Conservation (phyloP, 495 filamentous ascomycete genomes). For the Annulohypoxylon maeteangense region DNA sequence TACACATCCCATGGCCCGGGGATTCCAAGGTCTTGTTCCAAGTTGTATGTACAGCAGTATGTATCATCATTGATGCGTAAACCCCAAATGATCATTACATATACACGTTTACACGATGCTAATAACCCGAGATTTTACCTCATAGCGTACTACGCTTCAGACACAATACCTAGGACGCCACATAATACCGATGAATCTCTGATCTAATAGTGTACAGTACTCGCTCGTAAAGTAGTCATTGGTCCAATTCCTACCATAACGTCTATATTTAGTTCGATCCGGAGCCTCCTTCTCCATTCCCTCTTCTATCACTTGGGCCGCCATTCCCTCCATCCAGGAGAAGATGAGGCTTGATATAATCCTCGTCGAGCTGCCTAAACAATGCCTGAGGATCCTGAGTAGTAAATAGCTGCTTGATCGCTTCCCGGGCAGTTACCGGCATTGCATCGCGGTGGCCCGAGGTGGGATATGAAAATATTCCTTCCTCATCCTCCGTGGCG, state of each 20-base stretch:
- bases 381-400: constrained; percentile 89
- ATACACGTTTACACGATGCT: neutral
- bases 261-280: constrained; percentile 26
- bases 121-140: neutral
- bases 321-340: constrained; percentile 72
- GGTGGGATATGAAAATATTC: constrained; percentile 48
- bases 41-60: neutral
- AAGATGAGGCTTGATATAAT: constrained; percentile 93
- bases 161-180: constrained; percentile 20
- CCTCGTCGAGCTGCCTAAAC: constrained; percentile 94
- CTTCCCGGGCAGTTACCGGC: constrained; percentile 74
- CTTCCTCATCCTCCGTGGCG: constrained; percentile 44
- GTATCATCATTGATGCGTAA: neutral
- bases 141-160: neutral
- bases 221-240: constrained; percentile 14
- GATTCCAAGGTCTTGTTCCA: no score
- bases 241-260: neutral
- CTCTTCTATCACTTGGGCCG: constrained; percentile 32
- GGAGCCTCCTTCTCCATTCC: constrained; percentile 39
- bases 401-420: constrained; percentile 71
- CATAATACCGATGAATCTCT: constrained; percentile 23
- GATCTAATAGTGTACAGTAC: constrained; percentile 16
- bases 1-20: neutral
- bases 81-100: neutral
- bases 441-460: constrained; percentile 46